Base-by-base conservation (phyloP, 148 eudicot species). In the Beta vulgaris region DNA sequence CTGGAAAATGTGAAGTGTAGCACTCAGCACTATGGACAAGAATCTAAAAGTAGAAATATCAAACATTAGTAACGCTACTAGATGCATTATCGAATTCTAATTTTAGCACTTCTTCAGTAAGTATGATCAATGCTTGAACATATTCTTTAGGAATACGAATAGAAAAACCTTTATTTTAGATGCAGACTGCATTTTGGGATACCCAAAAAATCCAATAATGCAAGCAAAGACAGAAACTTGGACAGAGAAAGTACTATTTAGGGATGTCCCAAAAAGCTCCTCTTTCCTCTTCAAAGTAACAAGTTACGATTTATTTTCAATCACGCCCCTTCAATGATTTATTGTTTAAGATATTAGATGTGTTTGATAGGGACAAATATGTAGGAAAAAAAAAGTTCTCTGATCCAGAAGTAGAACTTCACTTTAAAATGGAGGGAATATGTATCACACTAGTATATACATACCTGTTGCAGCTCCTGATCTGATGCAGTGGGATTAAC, bases 391-490 rank as follows among this genome's bases (percentile, higher is more conserved):
- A 49, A 49, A 19, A 49, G 23, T 49, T n/a, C n/a, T n/a, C n/a
- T n/a, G n/a, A n/a, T n/a, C n/a, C n/a, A n/a, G 14, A 64, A 11
- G 28, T 12, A 32, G 21, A 7, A 16, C n/a, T 21, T 71, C 14
- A 35, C 68, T 42, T 60, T 32, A 37, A 12, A 42, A 62, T 16
- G 28, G 40, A 35, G 68, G 3, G 68, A 34, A 35, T 35, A 63
- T 9, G 31, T 57, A 59, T 26, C 25, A 28, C 1, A 13, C 29
- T 9, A 44, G 43, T 26, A 46, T 59, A 40, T 40, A 3, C 78
- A 79, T 76, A 95, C 99, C 94, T 95, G 99, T 82, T 95, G 99
- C 74, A 87, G 77, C 77, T 95, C 99, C 84, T 95, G 99, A 82
- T 95, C 99, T 43, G 96, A 85, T 35, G 94, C 89, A 63, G 93